Evolutionary conservation across 306 rosid genomes (phyloP).

Genomic region (Morella rubra): DNA sequence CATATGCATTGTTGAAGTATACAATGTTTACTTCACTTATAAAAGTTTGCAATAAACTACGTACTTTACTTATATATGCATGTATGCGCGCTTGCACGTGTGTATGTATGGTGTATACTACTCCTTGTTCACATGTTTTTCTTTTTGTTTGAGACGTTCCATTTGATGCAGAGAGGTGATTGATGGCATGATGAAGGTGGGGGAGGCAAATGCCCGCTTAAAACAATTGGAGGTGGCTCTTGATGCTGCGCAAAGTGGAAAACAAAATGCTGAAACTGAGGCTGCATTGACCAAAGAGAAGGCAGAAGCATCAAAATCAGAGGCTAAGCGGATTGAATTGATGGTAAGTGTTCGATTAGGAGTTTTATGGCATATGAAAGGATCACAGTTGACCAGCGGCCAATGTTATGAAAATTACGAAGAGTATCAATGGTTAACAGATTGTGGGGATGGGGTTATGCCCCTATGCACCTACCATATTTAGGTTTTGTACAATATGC

Average conservation of each 20-base stretch:
- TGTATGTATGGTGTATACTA: neutral
- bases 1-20: neutral
- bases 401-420: neutral
- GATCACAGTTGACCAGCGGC: neutral
- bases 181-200: constrained; percentile 59
- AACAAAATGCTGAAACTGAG: constrained; percentile 75
- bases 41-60: too few relatives aligned
- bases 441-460: neutral
- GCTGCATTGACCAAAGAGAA: constrained; percentile 60
- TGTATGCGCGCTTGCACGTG: neutral
- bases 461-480: neutral
- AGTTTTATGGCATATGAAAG: constrained; percentile 15
- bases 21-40: constrained; percentile 1
- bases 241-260: constrained; percentile 65
- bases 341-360: constrained; percentile 54
- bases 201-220: constrained; percentile 64
- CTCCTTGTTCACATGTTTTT: too few relatives aligned
- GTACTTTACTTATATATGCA: too few relatives aligned
- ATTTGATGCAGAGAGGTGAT: constrained; percentile 73
- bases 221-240: constrained; percentile 85
- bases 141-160: constrained; percentile 29
- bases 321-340: constrained; percentile 55
- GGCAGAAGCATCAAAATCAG: constrained; percentile 65
- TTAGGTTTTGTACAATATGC: neutral
- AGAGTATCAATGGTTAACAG: neutral